A percentile compares a stretch with the other conserved stretches of the same genome.
Evolutionary conservation across 352 stramenopile species (phyloP).

Genomic region (Plasmopara viticola): DNA sequence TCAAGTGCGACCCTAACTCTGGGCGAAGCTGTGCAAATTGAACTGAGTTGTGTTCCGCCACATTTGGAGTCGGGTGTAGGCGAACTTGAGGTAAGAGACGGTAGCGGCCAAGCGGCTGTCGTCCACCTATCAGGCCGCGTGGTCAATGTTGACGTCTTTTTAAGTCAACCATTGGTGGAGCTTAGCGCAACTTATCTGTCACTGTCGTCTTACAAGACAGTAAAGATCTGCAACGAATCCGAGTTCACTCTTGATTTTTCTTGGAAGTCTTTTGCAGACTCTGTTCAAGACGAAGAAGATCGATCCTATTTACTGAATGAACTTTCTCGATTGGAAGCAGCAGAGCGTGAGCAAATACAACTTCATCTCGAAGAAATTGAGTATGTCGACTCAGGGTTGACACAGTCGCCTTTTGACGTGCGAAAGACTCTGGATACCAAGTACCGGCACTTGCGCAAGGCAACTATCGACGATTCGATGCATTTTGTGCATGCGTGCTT

Average conservation of each 20-base stretch:
- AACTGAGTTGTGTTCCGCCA: slow-evolving; percentile 50
- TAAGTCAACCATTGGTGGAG: slow-evolving; percentile 81
- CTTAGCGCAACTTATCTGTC: slow-evolving; percentile 89
- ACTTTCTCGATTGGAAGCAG: slow-evolving; percentile 72
- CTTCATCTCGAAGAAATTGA: slow-evolving; percentile 28
- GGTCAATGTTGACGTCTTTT: slow-evolving; percentile 86
- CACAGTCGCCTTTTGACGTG: slow-evolving; percentile 50
- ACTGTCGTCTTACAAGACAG: slow-evolving; percentile 79
- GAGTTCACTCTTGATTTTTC: slow-evolving; percentile 88
- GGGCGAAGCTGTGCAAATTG: slow-evolving; percentile 69
- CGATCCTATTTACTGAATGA: slow-evolving; percentile 76
- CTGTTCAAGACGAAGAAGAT: slow-evolving; percentile 73
- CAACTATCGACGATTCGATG: slow-evolving; percentile 87
- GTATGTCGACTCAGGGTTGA: slow-evolving; percentile 12
- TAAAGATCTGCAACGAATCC: slow-evolving; percentile 92
- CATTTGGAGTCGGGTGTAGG: slow-evolving; percentile 41
- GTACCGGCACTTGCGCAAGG: slow-evolving; percentile 88
- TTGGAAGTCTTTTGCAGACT: slow-evolving; percentile 88
- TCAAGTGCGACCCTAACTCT: slow-evolving; percentile 55
- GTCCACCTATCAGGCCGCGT: slow-evolving; percentile 71
- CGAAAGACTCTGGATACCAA: slow-evolving; percentile 81
- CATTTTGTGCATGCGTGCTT: slow-evolving; percentile 94
- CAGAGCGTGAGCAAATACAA: slow-evolving; percentile 65
- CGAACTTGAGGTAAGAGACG: slow-evolving; percentile 79
- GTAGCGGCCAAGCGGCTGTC: slow-evolving; percentile 61